Percentiles rank a stretch among this genome's conserved stretches.
Conservation (phyloP, 345 rosid species). For the Hypericum androsaemum region DNA sequence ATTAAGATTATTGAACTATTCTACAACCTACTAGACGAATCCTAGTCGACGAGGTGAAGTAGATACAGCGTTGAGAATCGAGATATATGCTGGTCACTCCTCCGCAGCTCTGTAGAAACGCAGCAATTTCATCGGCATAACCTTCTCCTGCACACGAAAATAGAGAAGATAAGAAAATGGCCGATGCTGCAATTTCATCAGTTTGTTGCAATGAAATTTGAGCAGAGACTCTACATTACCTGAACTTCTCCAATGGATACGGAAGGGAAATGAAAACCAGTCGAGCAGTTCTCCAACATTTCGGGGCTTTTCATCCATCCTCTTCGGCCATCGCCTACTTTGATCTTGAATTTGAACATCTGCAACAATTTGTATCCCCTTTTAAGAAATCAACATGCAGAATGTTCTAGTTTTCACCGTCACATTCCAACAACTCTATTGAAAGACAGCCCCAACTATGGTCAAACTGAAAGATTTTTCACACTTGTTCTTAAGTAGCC, state of each 20-base stretch:
- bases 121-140: constrained; percentile 40
- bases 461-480: too few species aligned
- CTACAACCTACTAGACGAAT: neutral
- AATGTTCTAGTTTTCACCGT: neutral
- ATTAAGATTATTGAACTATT: too few species aligned
- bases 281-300: constrained; percentile 61
- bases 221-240: constrained; percentile 26
- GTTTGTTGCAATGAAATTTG: neutral
- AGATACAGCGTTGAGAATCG: constrained; percentile 8
- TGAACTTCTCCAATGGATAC: constrained; percentile 26
- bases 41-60: constrained; percentile 5
- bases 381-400: neutral
- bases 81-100: constrained; percentile 6
- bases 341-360: constrained; percentile 71
- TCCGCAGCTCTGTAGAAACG: constrained; percentile 54
- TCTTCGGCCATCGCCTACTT: constrained; percentile 63
- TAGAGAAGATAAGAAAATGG: neutral
- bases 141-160: constrained; percentile 43
- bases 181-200: neutral
- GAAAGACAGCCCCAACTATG: too few species aligned
- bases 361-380: constrained; percentile 15
- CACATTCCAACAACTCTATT: too few species aligned
- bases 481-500: too few species aligned
- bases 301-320: constrained; percentile 91
- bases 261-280: constrained; percentile 61